Percentiles rank a stretch among this genome's conserved stretches.
phyloP scores from a whole-genome alignment of 352 stramenopile species.

The Pythium sp. region DNA sequence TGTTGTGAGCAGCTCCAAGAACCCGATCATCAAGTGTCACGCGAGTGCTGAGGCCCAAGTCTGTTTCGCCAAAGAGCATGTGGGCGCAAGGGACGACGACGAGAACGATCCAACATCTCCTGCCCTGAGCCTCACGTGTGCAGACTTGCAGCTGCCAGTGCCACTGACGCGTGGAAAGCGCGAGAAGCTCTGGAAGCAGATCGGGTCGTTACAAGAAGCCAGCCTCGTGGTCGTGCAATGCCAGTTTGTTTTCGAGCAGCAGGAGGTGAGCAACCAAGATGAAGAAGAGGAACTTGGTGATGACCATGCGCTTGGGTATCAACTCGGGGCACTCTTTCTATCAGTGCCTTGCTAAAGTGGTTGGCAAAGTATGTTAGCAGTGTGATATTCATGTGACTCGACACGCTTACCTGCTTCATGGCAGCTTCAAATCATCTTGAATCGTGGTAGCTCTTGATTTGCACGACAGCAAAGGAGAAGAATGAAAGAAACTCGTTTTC shows the following conservation, averaged over 20 bases:
- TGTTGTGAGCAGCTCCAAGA: not conserved
- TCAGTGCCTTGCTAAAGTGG: conserved; percentile 48
- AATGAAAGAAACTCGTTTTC: not conserved
- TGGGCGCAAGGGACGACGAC: not conserved
- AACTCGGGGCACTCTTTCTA: conserved; percentile 55
- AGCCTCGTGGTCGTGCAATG: conserved; percentile 73
- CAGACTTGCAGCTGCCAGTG: conserved; percentile 40
- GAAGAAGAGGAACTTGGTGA: not conserved
- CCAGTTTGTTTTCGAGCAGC: conserved; percentile 38
- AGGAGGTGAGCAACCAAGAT: conserved; percentile 26
- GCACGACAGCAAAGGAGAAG: not conserved
- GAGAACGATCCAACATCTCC: not conserved
- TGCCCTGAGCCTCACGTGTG: conserved; percentile 31
- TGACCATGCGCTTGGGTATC: conserved; percentile 16
- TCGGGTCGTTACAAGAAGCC: conserved; percentile 62
- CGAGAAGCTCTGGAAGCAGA: conserved; percentile 68
- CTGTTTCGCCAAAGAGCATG: conserved; percentile 26
- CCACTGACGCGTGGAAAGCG: not conserved
- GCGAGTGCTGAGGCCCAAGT: conserved; percentile 34
- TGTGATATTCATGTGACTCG: not conserved
- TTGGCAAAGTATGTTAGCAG: not conserved
- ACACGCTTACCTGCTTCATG: not conserved
- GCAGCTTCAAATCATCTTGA: not conserved
- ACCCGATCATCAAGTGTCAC: conserved; percentile 26
- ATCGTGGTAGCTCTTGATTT: not conserved